These are phyloP conservation scores for Xylaria flabelliformis DNA, from an alignment of 495 filamentous ascomycete genomes.

Conservation along the genomic window DNA sequence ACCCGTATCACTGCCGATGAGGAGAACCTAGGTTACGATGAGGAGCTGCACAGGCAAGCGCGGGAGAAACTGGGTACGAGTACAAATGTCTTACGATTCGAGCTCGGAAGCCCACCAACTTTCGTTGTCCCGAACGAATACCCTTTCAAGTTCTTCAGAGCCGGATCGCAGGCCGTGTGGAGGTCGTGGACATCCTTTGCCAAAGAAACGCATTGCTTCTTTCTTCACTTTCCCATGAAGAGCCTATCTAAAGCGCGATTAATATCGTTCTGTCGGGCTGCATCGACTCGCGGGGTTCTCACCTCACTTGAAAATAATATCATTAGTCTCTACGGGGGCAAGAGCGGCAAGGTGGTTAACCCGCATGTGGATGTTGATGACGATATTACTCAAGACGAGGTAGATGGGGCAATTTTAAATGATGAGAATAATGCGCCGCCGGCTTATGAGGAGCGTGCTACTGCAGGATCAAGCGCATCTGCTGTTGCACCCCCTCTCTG, in stretches of 20 bases:
- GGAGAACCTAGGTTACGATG: background rate
- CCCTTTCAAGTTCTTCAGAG: slow-evolving; percentile 8
- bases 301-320: background rate
- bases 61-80: slow-evolving; percentile 3
- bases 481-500: background rate
- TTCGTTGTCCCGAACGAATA: slow-evolving; percentile 16
- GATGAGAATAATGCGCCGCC: slow-evolving; percentile 1
- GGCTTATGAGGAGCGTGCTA: slow-evolving; percentile 5
- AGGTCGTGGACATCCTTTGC: slow-evolving; percentile 12
- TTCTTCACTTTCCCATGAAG: slow-evolving; percentile 11
- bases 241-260: slow-evolving; percentile 7
- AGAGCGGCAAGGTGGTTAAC: slow-evolving; percentile 17
- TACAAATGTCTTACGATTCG: slow-evolving; percentile 12
- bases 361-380: background rate
- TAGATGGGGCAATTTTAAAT: background rate
- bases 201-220: slow-evolving; percentile 8
- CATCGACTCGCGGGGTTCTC: background rate
- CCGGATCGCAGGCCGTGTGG: slow-evolving; percentile 4
- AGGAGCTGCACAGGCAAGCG: background rate
- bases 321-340: slow-evolving; percentile 18
- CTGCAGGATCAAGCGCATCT: background rate
- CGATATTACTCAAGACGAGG: background rate
- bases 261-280: slow-evolving; percentile 14
- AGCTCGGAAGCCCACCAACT: background rate
- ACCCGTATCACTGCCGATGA: background rate